Conservation (phyloP, 2,329 filamentous ascomycete species). For the Acephala macrosclerotiorum region DNA sequence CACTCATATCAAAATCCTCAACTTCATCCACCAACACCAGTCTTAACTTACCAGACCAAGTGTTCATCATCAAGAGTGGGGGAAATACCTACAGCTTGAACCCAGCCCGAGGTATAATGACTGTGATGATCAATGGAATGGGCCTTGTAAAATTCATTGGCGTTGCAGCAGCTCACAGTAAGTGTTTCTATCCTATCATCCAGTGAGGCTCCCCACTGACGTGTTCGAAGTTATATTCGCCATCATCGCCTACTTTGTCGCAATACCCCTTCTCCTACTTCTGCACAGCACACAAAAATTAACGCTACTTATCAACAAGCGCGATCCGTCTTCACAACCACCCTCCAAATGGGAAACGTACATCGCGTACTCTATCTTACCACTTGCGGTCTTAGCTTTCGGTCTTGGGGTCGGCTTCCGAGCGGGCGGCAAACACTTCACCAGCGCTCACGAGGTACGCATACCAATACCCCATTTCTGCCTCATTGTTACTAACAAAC, state of each 20-base stretch:
- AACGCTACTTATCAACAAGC: not conserved
- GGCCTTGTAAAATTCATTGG: conserved; percentile 10
- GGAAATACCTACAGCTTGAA: conserved; percentile 22
- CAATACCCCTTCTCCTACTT: conserved; percentile 17
- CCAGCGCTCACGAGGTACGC: conserved; percentile 9
- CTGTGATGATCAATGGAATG: conserved; percentile 15
- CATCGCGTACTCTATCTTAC: conserved; percentile 8
- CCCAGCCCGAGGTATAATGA: conserved; percentile 10
- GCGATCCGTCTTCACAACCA: not conserved
- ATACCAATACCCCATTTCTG: not conserved
- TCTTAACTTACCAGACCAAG: conserved; percentile 20
- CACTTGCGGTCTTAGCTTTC: conserved; percentile 3
- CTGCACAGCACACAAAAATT: conserved; percentile 5
- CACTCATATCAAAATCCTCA: not conserved
- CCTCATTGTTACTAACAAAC: not conserved
- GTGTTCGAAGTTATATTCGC: conserved; percentile 12
- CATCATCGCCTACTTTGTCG: conserved; percentile 11
- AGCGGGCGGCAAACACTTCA: conserved; percentile 6
- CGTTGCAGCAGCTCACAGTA: conserved; percentile 17
- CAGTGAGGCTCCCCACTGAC: not conserved
- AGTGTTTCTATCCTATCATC: not conserved
- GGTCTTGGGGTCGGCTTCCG: conserved; percentile 3
- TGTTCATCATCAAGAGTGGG: conserved; percentile 17
- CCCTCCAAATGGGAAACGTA: not conserved
- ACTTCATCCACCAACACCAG: not conserved